Evolutionary conservation across 495 filamentous ascomycete genomes (phyloP).

Genomic region (Neurospora hispaniola): DNA sequence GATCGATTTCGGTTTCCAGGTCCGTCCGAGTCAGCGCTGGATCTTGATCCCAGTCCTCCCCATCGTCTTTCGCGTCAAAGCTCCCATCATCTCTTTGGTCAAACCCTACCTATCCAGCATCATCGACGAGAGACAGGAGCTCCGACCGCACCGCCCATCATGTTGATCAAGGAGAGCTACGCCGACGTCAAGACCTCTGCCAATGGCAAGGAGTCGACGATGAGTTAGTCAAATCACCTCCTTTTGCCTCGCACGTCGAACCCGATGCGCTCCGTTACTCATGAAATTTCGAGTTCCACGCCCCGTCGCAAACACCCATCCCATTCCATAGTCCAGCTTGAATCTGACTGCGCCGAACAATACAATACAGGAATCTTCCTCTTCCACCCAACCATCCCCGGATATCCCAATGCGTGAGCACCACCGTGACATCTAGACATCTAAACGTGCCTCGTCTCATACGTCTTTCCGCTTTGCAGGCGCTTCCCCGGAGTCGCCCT

Average conservation of each 20-base stretch:
- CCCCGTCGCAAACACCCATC: neutral
- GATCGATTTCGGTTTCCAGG: neutral
- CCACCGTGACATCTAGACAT: neutral
- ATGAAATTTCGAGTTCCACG: neutral
- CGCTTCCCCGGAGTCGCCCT: constrained; percentile 84
- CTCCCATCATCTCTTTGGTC: neutral
- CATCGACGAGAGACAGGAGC: neutral
- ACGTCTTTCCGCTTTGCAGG: constrained; percentile 17
- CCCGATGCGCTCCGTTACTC: neutral
- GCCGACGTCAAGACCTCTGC: constrained; percentile 30
- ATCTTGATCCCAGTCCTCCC: neutral
- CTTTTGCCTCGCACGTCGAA: neutral
- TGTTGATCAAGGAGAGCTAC: constrained; percentile 37
- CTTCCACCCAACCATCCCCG: constrained; percentile 75
- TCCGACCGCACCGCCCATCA: constrained; percentile 12
- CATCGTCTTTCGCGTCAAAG: neutral
- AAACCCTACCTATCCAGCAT: neutral
- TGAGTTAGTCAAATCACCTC: constrained; percentile 25
- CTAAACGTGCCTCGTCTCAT: constrained; percentile 9
- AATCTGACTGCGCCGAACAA: neutral
- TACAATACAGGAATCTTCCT: constrained; percentile 61
- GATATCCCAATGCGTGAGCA: constrained; percentile 66
- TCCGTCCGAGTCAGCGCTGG: neutral
- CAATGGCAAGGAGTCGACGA: constrained; percentile 37
- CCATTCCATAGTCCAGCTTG: neutral